Base-by-base conservation (phyloP, 495 filamentous ascomycete genomes). In the Bathelium albidoporum region DNA sequence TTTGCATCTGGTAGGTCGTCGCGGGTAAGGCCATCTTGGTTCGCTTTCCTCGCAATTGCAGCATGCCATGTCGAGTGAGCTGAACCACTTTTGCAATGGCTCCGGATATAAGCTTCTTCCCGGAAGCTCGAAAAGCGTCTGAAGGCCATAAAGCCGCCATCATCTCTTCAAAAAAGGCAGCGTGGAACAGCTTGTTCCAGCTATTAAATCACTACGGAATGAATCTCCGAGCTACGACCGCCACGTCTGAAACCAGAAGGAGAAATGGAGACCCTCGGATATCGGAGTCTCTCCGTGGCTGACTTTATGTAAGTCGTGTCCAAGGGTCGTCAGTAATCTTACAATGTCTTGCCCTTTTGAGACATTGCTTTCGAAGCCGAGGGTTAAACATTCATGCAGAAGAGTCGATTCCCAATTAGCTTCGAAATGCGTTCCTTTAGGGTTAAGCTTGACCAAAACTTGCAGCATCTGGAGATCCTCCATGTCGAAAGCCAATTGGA, bases 71-170 rank as follows among this genome's bases (percentile, higher is more conserved):
- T 55, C 49, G 49, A 55, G 29, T 55, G 49, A 55, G 29, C 49
- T 55, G 49, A 55, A 55, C 49, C 49, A 55, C 49, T 55, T 55
- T 55, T 55, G 22, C 49, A 55, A 29, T 20, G 24, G 11, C 29
- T 55, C 24, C 24, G 49, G 49, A 29, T 55, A 28, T 10, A 24
- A 55, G 49, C 24, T 55, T 28, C 49, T 55, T 55, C 24, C 49
- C 49, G 49, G 49, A 55, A 55, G 49, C 49, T 55, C 49, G 49
- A 55, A 55, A 29, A 55, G 49, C 49, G 49, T 55, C 49, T 55
- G 49, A 29, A 55, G 49, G 24, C 24, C 24, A 29, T 29, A 16
- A 28, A 55, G 29, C 20, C 49, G 49, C 49, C 49, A 55, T 55
- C 49, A n/a, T 55, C 24, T 55, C 49, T 55, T 55, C 20, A 24